Percentiles rank a stretch among this genome's conserved stretches.
These are phyloP conservation scores for Helenozyma rhizophorensis DNA, from an alignment of 805 yeast species.

Conservation along the genomic window DNA sequence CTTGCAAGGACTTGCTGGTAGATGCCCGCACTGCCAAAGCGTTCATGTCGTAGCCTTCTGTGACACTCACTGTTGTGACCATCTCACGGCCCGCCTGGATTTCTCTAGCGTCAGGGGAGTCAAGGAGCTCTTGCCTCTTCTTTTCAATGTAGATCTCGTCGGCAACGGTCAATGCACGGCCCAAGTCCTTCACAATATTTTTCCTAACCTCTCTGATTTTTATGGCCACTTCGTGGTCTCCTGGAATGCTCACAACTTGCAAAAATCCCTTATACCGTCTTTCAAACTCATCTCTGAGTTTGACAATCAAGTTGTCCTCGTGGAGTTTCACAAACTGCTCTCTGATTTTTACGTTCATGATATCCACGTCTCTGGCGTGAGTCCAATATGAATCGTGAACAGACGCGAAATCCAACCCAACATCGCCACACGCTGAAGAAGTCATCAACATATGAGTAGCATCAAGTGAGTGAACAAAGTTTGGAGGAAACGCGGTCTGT, in stretches of 20 bases:
- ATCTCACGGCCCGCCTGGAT: constrained; percentile 48
- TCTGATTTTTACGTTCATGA: constrained; percentile 67
- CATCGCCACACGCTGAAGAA: constrained; percentile 68
- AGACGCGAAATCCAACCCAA: constrained; percentile 74
- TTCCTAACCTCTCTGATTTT: constrained; percentile 48
- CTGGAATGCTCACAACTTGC: constrained; percentile 53
- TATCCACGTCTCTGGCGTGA: constrained; percentile 78
- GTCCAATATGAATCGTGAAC: constrained; percentile 99
- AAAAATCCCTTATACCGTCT: constrained; percentile 71
- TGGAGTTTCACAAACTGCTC: constrained; percentile 78
- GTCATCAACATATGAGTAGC: constrained; percentile 96
- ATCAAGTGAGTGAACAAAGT: constrained; percentile 89
- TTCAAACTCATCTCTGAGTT: constrained; percentile 74
- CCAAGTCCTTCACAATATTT: constrained; percentile 44
- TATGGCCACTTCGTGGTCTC: constrained; percentile 46
- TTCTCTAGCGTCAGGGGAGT: constrained; percentile 47
- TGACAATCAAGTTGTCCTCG: constrained; percentile 63
- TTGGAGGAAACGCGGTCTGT: constrained; percentile 91
- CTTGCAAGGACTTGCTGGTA: constrained; percentile 28
- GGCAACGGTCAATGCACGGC: constrained; percentile 54
- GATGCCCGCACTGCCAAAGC: constrained; percentile 19
- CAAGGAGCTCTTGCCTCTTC: constrained; percentile 51
- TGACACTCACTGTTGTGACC: constrained; percentile 68
- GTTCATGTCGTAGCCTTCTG: constrained; percentile 29
- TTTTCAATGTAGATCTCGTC: constrained; percentile 76